phyloP scores from a whole-genome alignment of 345 rosid genomes.

The Populus davidiana region DNA sequence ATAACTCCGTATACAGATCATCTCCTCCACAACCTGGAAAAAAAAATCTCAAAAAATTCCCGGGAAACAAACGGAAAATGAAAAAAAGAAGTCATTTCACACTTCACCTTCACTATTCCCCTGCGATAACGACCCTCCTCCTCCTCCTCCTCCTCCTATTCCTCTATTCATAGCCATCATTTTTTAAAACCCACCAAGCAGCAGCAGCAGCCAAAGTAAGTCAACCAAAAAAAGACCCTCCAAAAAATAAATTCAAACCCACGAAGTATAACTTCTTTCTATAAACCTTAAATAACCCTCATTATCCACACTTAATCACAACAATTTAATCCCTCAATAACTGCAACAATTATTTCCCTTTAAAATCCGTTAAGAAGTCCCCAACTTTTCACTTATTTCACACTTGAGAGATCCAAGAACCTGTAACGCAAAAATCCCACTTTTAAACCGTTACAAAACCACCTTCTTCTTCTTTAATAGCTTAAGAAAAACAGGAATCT shows the following conservation, averaged over 20 bases:
- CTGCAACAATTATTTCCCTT: slow-evolving; percentile 1
- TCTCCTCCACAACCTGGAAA: slow-evolving; percentile 44
- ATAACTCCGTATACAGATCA: slow-evolving; percentile 63
- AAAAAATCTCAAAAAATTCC: slow-evolving; percentile 13
- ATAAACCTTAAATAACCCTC: slow-evolving; percentile 7
- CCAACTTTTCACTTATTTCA: slow-evolving; percentile 20
- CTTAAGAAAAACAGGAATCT: background rate
- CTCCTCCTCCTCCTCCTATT: background rate
- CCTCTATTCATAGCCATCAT: slow-evolving; percentile 44
- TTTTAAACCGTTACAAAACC: slow-evolving; percentile 32
- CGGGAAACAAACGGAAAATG: slow-evolving; percentile 11
- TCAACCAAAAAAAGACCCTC: background rate
- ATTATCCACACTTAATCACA: slow-evolving; percentile 15
- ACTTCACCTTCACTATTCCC: slow-evolving; percentile 28
- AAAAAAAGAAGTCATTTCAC: background rate
- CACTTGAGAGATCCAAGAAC: slow-evolving; percentile 37
- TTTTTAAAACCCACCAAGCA: slow-evolving; percentile 12
- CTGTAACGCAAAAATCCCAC: slow-evolving; percentile 37
- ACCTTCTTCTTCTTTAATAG: slow-evolving; percentile 1
- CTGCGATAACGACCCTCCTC: slow-evolving; percentile 42
- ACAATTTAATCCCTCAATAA: slow-evolving; percentile 12
- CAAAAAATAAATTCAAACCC: background rate
- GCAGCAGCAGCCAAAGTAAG: background rate
- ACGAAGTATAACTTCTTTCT: background rate
- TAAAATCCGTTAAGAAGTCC: background rate